Evolutionary conservation across 345 rosid genomes (phyloP).

Genomic region (Gynandropsis gynandra): DNA sequence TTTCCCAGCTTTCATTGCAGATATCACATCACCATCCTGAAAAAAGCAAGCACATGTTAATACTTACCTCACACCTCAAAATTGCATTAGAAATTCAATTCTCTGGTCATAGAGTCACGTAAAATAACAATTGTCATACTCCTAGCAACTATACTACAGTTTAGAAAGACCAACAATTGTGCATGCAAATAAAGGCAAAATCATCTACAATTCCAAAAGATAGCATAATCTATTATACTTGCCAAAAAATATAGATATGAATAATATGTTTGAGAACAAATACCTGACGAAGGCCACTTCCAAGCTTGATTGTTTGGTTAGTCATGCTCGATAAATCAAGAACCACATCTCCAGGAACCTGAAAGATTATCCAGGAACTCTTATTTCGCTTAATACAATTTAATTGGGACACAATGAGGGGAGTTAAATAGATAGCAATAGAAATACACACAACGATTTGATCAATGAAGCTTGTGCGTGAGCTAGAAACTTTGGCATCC

Average conservation of each 20-base stretch:
- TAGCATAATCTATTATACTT: too few species aligned
- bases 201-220: not conserved
- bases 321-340: constrained; percentile 63
- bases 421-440: too few species aligned
- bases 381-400: not conserved
- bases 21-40: constrained; percentile 63
- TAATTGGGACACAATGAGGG: not conserved
- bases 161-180: not conserved
- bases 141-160: not conserved
- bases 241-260: not conserved
- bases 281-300: constrained; percentile 89
- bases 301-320: constrained; percentile 78
- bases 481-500: constrained; percentile 32
- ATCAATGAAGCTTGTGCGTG: constrained; percentile 40
- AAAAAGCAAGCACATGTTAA: not conserved
- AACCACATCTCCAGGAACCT: constrained; percentile 88
- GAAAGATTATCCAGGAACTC: constrained; percentile 6
- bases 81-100: too few species aligned
- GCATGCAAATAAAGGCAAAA: not conserved
- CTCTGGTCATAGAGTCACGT: too few species aligned
- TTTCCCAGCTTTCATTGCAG: constrained; percentile 69
- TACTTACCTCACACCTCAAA: too few species aligned
- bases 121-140: too few species aligned
- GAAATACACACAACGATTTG: constrained; percentile 42
- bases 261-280: not conserved